A percentile compares a stretch with the other conserved stretches of the same genome.
phyloP scores from a whole-genome alignment of 1,284 basidiomycete species.

The Ustilago vetiveriae region DNA sequence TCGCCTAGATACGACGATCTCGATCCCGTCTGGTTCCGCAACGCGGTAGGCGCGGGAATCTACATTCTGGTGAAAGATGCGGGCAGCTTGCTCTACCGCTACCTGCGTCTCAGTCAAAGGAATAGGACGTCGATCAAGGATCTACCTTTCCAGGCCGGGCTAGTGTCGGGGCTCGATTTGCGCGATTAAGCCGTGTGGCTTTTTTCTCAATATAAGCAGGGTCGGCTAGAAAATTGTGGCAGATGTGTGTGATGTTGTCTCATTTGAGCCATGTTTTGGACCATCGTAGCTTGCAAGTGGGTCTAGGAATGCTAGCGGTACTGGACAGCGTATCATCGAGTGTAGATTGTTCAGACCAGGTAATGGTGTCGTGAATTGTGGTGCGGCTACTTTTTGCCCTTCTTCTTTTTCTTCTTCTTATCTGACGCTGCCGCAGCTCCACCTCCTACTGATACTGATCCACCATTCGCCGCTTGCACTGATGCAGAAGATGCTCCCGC shows the following conservation, averaged over 20 bases:
- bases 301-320: no score
- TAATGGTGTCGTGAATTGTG: neutral
- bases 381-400: constrained; percentile 34
- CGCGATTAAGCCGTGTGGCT: constrained; percentile 12
- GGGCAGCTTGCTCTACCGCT: constrained; percentile 46
- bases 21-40: constrained; percentile 62
- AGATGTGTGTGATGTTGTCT: no score
- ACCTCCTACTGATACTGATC: constrained; percentile 3
- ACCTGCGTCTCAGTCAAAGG: constrained; percentile 47
- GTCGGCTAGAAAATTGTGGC: no score
- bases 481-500: neutral
- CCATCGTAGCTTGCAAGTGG: neutral
- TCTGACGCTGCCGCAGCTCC: constrained; percentile 35
- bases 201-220: no score
- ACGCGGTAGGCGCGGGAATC: constrained; percentile 54
- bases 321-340: neutral
- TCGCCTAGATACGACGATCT: constrained; percentile 48
- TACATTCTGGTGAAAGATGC: constrained; percentile 59
- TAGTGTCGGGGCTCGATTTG: constrained; percentile 46
- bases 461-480: constrained; percentile 1
- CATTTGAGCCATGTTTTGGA: no score
- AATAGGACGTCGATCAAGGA: constrained; percentile 47
- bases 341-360: neutral
- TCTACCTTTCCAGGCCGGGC: constrained; percentile 50
- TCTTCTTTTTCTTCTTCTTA: constrained; percentile 53